phyloP scores from a whole-genome alignment of 2,329 filamentous ascomycete genomes.

The Diaporthe batatas region DNA sequence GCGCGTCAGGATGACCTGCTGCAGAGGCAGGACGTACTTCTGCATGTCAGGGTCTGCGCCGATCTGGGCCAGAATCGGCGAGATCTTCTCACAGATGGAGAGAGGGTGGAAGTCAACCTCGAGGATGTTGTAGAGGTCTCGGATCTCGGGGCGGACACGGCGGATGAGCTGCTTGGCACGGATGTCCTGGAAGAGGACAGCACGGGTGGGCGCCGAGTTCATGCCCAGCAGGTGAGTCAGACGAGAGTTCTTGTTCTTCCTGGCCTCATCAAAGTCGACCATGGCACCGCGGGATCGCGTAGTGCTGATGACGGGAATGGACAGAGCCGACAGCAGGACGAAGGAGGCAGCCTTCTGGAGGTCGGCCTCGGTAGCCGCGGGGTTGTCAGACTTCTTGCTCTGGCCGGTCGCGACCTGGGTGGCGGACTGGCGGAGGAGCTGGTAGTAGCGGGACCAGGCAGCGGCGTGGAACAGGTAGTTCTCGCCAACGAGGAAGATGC shows the following conservation, averaged over 20 bases:
- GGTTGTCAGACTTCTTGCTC: slow-evolving; percentile 94
- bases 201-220: slow-evolving; percentile 88
- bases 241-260: slow-evolving; percentile 98
- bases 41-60: slow-evolving; percentile 95
- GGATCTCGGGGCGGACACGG: slow-evolving; percentile 92
- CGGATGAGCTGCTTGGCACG: slow-evolving; percentile 94
- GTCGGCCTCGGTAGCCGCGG: slow-evolving; percentile 87
- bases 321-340: slow-evolving; percentile 91
- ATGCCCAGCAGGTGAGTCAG: slow-evolving; percentile 97
- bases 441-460: slow-evolving; percentile 97
- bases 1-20: slow-evolving; percentile 98
- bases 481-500: slow-evolving; percentile 98
- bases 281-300: slow-evolving; percentile 94
- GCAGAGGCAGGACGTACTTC: slow-evolving; percentile 93
- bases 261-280: slow-evolving; percentile 95
- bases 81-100: slow-evolving; percentile 99
- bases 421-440: slow-evolving; percentile 91
- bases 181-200: slow-evolving; percentile 94
- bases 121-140: slow-evolving; percentile 97
- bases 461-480: slow-evolving; percentile 99
- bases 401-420: slow-evolving; percentile 86
- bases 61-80: slow-evolving; percentile 93
- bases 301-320: slow-evolving; percentile 99
- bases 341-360: slow-evolving; percentile 96
- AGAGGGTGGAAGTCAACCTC: slow-evolving; percentile 99